phyloP scores from a whole-genome alignment of 2,329 filamentous ascomycete genomes.

The Neonectria ditissima region DNA sequence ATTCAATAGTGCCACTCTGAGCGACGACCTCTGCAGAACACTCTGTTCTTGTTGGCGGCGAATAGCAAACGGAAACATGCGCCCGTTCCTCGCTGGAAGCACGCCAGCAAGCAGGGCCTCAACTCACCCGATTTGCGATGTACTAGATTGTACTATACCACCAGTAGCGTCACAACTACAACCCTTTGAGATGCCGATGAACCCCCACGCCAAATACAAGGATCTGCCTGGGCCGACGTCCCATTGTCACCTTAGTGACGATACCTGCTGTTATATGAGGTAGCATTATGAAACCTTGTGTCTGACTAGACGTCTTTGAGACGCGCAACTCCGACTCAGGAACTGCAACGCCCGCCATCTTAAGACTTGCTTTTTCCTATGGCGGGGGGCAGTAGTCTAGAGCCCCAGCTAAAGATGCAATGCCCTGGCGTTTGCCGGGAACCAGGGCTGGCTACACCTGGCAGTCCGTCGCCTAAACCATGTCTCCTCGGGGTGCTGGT shows the following conservation, averaged over 20 bases:
- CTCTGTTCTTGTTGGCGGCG: conserved; percentile 6
- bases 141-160: conserved; percentile 3
- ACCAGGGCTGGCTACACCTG: conserved; percentile 25
- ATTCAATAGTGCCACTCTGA: conserved; percentile 29
- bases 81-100: conserved; percentile 12
- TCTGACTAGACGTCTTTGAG: conserved; percentile 14
- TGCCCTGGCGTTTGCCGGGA: conserved; percentile 29
- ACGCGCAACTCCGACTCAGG: conserved; percentile 19
- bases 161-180: conserved; percentile 18
- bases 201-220: conserved; percentile 36
- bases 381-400: conserved; percentile 30
- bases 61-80: conserved; percentile 12
- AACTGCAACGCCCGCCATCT: conserved; percentile 23
- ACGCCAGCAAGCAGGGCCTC: conserved; percentile 4
- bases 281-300: conserved; percentile 23
- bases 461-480: conserved; percentile 16
- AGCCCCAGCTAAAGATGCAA: conserved; percentile 32
- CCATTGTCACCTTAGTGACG: conserved; percentile 21
- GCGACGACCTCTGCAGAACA: conserved; percentile 8
- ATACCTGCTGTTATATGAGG: conserved; percentile 23
- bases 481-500: conserved; percentile 20
- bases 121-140: conserved; percentile 5
- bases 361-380: conserved; percentile 37
- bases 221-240: conserved; percentile 23
- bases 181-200: conserved; percentile 16